Base-by-base conservation (phyloP, 148 eudicot genomes). In the Rhododendron griersonianum region DNA sequence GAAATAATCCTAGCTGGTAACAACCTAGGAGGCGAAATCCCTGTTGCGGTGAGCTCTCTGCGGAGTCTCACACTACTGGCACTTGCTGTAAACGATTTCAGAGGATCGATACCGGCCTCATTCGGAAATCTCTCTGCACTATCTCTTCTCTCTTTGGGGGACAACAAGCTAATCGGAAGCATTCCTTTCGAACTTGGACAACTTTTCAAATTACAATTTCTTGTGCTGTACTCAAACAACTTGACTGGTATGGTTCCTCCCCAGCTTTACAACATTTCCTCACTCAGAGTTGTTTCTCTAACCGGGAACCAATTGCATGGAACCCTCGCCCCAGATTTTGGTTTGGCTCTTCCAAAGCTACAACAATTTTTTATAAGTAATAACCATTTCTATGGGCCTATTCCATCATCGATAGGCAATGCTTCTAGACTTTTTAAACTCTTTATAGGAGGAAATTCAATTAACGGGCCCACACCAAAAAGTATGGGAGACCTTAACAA, bases 331-430 rank as follows among this genome's bases (percentile, higher is more conserved):
- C 37, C 37, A 35, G 37, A 35, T 35, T 35, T 44, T 7, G 86
- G 86, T 33, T 85, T 78, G 50, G 78, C 86, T 16, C 83, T 85
- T 15, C 86, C 86, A 18, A 85, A 78, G 0, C 41, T 85, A 14
- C 3, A 59, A 85, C 1, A 0, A 0, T 3, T 85, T 45, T 28
- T 7, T 15, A 0, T 78, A 19, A 25, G 0, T 2, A 1, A 1
- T 1, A 85, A 85, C 76, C 33, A 35, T 7, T 44, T 85, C 41
- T 61, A 37, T 16, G 83, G 83, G 11, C 16, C 59, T 28, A 11
- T 85, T 63, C 86, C 86, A 0, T 35, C 82, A 4, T 78, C 78
- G 3, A 39, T 84, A 85, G 18, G 59, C 73, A 86, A 80, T 67
- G 84, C 84, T 80, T 80, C 87, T 2, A 25, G 51, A 7, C 87